Percentiles rank a stretch among this genome's conserved stretches.
These are phyloP conservation scores for Paspalum vaginatum DNA, from an alignment of 176 grass and related monocot species.

Conservation along the genomic window DNA sequence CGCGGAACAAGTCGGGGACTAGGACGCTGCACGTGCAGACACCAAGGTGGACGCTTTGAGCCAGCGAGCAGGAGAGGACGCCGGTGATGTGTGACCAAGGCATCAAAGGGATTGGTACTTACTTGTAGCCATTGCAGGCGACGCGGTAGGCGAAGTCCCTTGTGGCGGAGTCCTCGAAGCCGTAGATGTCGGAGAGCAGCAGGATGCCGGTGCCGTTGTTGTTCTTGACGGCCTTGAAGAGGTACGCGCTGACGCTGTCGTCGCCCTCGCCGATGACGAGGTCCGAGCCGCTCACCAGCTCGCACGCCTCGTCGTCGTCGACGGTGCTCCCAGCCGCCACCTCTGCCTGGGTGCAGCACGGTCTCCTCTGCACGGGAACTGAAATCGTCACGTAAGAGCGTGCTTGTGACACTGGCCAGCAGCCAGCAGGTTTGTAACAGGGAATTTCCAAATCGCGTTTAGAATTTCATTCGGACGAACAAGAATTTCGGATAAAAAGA, in stretches of 20 bases:
- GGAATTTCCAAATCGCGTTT: neutral
- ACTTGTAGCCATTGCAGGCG: slow-evolving; percentile 97
- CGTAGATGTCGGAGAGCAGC: slow-evolving; percentile 80
- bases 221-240: slow-evolving; percentile 90
- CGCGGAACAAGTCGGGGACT: slow-evolving; percentile 85
- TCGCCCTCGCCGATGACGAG: slow-evolving; percentile 73
- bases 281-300: slow-evolving; percentile 79
- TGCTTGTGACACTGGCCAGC: neutral
- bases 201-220: slow-evolving; percentile 89
- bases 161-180: slow-evolving; percentile 87
- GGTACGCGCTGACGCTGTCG: slow-evolving; percentile 62
- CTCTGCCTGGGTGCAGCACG: slow-evolving; percentile 30
- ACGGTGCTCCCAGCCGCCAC: slow-evolving; percentile 25
- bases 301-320: slow-evolving; percentile 85
- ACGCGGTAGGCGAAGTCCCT: slow-evolving; percentile 91
- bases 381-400: slow-evolving; percentile 70
- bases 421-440: neutral
- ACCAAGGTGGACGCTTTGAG: too few species aligned
- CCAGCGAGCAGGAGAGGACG: too few species aligned
- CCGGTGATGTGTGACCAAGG: too few species aligned
- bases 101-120: neutral
- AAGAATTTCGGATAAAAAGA: neutral
- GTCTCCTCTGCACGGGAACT: slow-evolving; percentile 57
- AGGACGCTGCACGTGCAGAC: slow-evolving; percentile 58
- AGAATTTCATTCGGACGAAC: neutral